Evolutionary conservation across 441 rosid genomes (phyloP).

Genomic region (Euphorbia corollata): DNA sequence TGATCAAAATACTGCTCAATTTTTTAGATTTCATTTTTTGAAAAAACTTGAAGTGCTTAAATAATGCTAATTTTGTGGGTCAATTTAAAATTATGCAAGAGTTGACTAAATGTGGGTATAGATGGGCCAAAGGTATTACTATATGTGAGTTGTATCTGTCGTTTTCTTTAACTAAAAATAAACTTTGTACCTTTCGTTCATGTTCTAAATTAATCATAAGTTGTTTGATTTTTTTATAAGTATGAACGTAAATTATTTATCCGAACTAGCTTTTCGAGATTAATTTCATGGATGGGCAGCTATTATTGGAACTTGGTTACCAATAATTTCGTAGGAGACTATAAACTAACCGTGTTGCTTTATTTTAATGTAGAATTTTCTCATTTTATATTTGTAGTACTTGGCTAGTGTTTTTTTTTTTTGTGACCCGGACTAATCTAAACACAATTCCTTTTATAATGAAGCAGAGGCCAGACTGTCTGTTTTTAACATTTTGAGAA

Average conservation of each 20-base stretch:
- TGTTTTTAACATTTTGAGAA: too few species aligned
- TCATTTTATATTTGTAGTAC: too few species aligned
- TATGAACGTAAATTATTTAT: too few species aligned
- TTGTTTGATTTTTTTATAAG: not conserved
- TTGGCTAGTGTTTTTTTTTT: too few species aligned
- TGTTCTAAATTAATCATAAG: not conserved
- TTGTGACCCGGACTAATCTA: too few species aligned
- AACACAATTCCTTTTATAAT: too few species aligned
- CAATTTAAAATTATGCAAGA: not conserved
- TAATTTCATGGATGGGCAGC: not conserved
- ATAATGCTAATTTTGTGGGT: not conserved
- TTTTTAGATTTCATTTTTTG: too few species aligned
- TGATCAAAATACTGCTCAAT: too few species aligned
- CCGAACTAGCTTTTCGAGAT: too few species aligned
- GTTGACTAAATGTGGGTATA: constrained; percentile 1
- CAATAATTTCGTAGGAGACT: not conserved
- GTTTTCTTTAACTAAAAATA: not conserved
- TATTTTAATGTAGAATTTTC: not conserved
- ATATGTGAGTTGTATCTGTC: not conserved
- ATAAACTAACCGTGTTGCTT: too few species aligned
- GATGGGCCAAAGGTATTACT: constrained; percentile 2
- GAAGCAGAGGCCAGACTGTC: too few species aligned
- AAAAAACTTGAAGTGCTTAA: too few species aligned
- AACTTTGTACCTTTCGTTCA: not conserved
- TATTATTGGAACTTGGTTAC: not conserved